Base-by-base conservation (phyloP, 176 grass and related monocot genomes). In the Zizania latifolia region DNA sequence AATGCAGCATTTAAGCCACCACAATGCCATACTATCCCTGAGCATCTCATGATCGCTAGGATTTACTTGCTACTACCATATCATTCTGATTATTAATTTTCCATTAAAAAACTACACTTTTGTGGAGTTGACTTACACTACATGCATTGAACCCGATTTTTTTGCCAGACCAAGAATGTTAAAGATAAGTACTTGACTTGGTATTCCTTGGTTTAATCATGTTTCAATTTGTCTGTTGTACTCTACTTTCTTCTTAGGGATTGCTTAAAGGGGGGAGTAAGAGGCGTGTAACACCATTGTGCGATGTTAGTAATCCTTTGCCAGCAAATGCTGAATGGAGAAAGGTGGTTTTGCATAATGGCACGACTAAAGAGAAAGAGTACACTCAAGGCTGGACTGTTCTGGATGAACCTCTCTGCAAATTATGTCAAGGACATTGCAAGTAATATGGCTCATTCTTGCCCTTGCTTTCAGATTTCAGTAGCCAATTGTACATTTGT, bases 261-360 rank as follows among this genome's bases (percentile, higher is more conserved):
- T 89, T 97, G 75, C 77, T 97, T 77, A 93, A 85, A 93, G 94
- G 90, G 26, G 90, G 94, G 8, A 97, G 94, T 85, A 93, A 70
- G 62, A 93, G 86, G 65, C 88, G 94, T 21, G 75, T 70, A 3
- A 78, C 90, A 46, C 88, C 88, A 78, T 19, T 77, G 68, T 81
- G 71, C 75, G 88, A 79, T 70, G 88, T 97, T 71, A 81, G 86
- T 80, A 65, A 74, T 85, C 78, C 90, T 72, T 89, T 97, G 86
- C 94, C 94, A 67, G 88, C 78, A 81, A 93, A 93, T 87, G 91
- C 94, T 75, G 88, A 84, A 65, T 97, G 90, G 88, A 97, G 81
- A 87, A 93, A 85, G 58, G 86, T 91, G 61, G 77, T 86, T 31
- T 73, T 97, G 37, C 78, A 54, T 71, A 73, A 78, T 61, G 80